A percentile compares a stretch with the other conserved stretches of the same genome.
Conservation (phyloP, 1,139 yeast species). For the Yamadazyma buinensis region DNA sequence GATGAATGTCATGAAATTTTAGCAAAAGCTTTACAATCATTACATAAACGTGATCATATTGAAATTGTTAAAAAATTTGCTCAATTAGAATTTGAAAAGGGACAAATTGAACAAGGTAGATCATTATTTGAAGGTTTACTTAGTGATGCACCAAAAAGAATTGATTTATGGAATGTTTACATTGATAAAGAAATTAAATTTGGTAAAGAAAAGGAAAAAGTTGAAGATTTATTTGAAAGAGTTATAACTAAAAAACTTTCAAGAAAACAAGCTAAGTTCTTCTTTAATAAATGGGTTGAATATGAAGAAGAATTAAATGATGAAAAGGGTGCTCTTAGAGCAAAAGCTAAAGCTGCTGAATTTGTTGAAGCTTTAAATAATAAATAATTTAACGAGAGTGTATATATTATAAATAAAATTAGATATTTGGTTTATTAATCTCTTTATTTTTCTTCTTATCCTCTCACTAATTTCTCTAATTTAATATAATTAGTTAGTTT, state of each 20-base stretch:
- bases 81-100: constrained; percentile 78
- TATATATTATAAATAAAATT: constrained; percentile 3
- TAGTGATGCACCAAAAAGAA: constrained; percentile 85
- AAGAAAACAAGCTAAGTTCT: constrained; percentile 92
- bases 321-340: constrained; percentile 71
- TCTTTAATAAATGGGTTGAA: constrained; percentile 88
- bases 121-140: constrained; percentile 90
- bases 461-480: not conserved
- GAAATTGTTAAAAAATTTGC: constrained; percentile 87
- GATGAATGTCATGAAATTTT: constrained; percentile 68
- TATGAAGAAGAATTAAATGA: constrained; percentile 72
- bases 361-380: constrained; percentile 39
- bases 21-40: constrained; percentile 65
- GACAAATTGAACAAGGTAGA: constrained; percentile 92
- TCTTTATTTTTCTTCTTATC: not conserved
- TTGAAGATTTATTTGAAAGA: constrained; percentile 80
- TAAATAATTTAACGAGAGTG: constrained; percentile 2
- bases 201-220: constrained; percentile 57
- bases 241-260: constrained; percentile 64
- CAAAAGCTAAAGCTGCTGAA: constrained; percentile 88
- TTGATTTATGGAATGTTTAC: constrained; percentile 93
- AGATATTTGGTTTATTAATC: too few species aligned
- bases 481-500: not conserved
- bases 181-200: constrained; percentile 85
- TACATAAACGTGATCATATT: constrained; percentile 75